These are phyloP conservation scores for Trichophyton schoenleinii DNA, from an alignment of 2,329 filamentous ascomycete species.

Conservation along the genomic window DNA sequence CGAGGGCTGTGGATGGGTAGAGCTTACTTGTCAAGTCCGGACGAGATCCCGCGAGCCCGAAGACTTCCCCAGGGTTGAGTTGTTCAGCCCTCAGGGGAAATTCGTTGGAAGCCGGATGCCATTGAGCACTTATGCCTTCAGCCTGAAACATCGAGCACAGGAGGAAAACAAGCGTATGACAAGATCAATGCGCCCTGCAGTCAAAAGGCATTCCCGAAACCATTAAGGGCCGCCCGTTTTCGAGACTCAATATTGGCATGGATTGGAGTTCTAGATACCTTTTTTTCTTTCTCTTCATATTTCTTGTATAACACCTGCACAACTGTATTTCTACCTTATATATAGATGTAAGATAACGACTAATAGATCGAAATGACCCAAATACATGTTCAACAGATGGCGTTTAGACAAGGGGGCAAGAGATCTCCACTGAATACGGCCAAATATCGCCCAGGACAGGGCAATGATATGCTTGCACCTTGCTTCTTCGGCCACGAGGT, in stretches of 20 bases:
- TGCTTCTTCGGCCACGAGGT: background rate
- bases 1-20: conserved; percentile 88
- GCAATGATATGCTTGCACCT: background rate
- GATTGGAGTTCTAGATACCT: background rate
- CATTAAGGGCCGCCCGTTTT: background rate
- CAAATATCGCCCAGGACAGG: background rate
- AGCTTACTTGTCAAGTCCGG: conserved; percentile 71
- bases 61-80: conserved; percentile 61
- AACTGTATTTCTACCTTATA: background rate
- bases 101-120: conserved; percentile 12
- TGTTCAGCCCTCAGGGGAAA: conserved; percentile 66
- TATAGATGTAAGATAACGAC: background rate
- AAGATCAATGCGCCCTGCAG: background rate
- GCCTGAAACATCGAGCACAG: background rate
- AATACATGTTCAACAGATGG: background rate
- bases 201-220: background rate
- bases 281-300: too few species aligned
- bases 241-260: background rate
- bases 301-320: background rate
- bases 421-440: background rate
- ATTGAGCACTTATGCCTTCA: conserved; percentile 7
- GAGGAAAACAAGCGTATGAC: background rate
- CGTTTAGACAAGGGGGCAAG: background rate
- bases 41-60: conserved; percentile 30
- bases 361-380: background rate